phyloP scores from a whole-genome alignment of 306 rosid genomes.

The Trichosanthes truncata region DNA sequence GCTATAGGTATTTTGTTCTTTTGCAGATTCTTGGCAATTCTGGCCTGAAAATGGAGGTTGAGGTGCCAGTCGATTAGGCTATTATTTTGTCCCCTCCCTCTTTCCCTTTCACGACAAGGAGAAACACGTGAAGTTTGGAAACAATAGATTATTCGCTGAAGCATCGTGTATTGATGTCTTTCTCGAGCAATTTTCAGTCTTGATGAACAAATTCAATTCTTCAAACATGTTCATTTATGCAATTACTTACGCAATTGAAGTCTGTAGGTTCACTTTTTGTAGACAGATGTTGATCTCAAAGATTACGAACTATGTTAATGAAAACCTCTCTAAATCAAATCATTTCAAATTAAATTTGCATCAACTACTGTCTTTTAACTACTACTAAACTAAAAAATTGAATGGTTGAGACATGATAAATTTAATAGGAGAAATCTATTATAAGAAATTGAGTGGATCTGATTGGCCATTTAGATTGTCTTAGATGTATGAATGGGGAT shows the following conservation, averaged over 20 bases:
- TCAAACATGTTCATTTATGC: conserved; percentile 2
- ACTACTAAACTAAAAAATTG: background rate
- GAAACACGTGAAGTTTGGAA: background rate
- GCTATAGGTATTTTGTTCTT: conserved; percentile 4
- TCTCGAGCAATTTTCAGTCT: background rate
- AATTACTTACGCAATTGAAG: background rate
- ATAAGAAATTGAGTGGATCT: background rate
- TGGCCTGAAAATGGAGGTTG: conserved; percentile 66
- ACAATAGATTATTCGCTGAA: background rate
- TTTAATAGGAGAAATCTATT: background rate
- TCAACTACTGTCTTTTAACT: background rate
- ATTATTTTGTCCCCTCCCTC: background rate
- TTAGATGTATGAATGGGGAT: background rate
- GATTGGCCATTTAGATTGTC: background rate
- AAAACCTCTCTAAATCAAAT: background rate
- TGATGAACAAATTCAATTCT: background rate
- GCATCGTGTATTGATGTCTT: background rate
- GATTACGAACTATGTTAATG: background rate
- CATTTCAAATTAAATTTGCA: background rate
- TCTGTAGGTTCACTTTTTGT: background rate
- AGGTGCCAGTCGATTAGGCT: conserved; percentile 57
- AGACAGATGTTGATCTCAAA: background rate
- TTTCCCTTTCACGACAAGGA: background rate
- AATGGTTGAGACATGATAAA: background rate
- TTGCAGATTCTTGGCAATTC: conserved; percentile 58